These are phyloP conservation scores for Guyanaporus albipodus DNA, from an alignment of 768 basidiomycete species.

Conservation along the genomic window DNA sequence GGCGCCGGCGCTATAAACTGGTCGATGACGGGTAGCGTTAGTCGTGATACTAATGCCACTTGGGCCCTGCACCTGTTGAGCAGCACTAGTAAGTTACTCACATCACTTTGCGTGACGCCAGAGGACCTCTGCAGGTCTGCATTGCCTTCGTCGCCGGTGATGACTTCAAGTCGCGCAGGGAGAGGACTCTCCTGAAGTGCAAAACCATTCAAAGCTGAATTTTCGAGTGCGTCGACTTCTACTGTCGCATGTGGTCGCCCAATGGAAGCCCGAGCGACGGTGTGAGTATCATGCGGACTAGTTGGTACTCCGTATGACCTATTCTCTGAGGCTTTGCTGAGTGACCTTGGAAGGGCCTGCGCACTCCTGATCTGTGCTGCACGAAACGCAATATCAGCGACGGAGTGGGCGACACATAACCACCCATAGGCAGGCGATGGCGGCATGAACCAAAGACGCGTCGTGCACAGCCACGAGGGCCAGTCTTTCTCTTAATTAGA, in stretches of 20 bases:
- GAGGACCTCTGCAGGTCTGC: background rate
- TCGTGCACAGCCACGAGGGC: constrained; percentile 18
- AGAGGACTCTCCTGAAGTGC: background rate
- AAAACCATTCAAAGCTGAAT: background rate
- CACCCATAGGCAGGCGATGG: constrained; percentile 69
- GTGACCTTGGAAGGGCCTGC: constrained; percentile 22
- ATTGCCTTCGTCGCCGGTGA: background rate
- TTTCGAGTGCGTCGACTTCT: background rate
- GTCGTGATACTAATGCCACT: background rate
- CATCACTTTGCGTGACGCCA: background rate
- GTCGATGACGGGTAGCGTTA: background rate
- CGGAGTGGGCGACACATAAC: constrained; percentile 61
- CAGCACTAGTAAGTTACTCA: background rate
- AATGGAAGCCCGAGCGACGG: background rate
- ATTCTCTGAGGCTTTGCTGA: background rate
- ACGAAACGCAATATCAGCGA: constrained; percentile 57
- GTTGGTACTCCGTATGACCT: background rate
- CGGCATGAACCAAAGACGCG: constrained; percentile 44
- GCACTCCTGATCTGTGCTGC: constrained; percentile 56
- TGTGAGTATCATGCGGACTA: background rate
- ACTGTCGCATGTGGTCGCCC: background rate
- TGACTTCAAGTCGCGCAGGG: background rate
- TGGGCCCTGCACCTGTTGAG: background rate
- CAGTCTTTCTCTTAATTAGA: too few species aligned
- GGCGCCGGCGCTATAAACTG: background rate